Evolutionary conservation across 352 stramenopile species (phyloP), one percentile per base, ranked within the genome.

Genomic region (Globisporangium takayamanum): DNA sequence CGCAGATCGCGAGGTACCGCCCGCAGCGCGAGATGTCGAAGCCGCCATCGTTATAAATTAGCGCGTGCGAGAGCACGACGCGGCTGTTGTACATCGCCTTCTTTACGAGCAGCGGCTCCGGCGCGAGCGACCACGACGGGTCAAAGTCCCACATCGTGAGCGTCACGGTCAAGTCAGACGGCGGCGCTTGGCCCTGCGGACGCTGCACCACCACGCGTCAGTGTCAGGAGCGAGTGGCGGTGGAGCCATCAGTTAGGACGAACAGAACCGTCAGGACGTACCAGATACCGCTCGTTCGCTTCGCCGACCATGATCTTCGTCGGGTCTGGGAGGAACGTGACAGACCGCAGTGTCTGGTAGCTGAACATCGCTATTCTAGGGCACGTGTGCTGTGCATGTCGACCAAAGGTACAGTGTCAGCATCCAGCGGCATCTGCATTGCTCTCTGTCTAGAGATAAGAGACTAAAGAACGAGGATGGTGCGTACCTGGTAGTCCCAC

Each of bases 21-120:
- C 96, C 96, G 64, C 97, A 97, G 18, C 82, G 78, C 16, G 95
- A 98, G 46, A 99, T 87, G 72, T 99, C 96, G 72, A 99, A 98
- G 41, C 96, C 96, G 51, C 96, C 95, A 69, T 99, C 95, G 65
- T 98, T 99, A 73, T 99, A 99, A 30, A 99, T 88, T 53, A 98
- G 80, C 5, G 96, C 92, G 57, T 97, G 87, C 1, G 88, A 92
- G 46, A 98, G 67, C 60, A 95, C 81, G 0, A 88, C 70, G 11
- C 81, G 83, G 28, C 82, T 88, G 60, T 91, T 90, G 55, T 88
- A 78, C 84, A 94, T 94, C 11, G 84, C 84, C 55, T 92, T 92
- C 57, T 87, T 90, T 39, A 72, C 78, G 42, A 88, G 59, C 12
- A 88, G 62, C 15, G 82, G 84, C 59, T 94, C 80, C 3, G 79